Evolutionary conservation across 169 alveolate genomes (phyloP).

Genomic region (Eimeria praecox): DNA sequence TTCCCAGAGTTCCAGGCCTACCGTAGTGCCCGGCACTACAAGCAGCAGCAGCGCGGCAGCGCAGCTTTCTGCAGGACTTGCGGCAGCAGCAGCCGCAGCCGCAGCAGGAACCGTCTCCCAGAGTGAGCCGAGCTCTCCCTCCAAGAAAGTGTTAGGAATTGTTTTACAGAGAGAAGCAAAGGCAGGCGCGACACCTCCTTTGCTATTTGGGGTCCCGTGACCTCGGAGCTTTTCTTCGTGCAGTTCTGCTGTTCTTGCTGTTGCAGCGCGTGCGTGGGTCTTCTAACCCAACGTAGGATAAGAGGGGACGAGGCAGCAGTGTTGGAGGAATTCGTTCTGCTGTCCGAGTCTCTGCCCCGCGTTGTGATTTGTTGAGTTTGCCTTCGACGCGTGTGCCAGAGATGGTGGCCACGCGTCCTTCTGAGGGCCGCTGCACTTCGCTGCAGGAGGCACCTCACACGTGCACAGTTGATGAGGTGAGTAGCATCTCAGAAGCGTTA

Average conservation of each 20-base stretch:
- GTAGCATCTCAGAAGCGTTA: background rate
- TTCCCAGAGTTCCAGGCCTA: background rate
- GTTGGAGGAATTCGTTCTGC: constrained; percentile 9
- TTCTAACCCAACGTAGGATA: background rate
- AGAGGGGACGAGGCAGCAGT: constrained; percentile 29
- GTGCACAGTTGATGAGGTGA: constrained; percentile 33
- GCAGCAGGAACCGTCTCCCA: constrained; percentile 16
- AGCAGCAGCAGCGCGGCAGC: constrained; percentile 53
- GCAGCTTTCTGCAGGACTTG: constrained; percentile 1
- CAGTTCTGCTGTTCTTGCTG: constrained; percentile 11
- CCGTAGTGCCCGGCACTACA: constrained; percentile 38
- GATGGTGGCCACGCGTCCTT: constrained; percentile 8
- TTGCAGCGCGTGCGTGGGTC: constrained; percentile 28
- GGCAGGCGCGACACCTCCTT: constrained; percentile 26
- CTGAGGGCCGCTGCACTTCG: constrained; percentile 25
- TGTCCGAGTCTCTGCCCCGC: background rate
- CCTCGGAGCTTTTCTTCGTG: background rate
- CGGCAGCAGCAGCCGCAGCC: constrained; percentile 58
- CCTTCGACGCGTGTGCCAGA: background rate
- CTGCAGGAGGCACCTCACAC: constrained; percentile 69
- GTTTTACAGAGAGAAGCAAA: background rate
- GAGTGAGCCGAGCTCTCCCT: background rate
- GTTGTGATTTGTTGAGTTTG: background rate
- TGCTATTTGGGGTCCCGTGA: constrained; percentile 13
- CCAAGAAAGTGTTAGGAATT: background rate